A percentile compares a stretch with the other conserved stretches of the same genome.
phyloP scores from a whole-genome alignment of 805 yeast species.

The Monosporozyma solicola region DNA sequence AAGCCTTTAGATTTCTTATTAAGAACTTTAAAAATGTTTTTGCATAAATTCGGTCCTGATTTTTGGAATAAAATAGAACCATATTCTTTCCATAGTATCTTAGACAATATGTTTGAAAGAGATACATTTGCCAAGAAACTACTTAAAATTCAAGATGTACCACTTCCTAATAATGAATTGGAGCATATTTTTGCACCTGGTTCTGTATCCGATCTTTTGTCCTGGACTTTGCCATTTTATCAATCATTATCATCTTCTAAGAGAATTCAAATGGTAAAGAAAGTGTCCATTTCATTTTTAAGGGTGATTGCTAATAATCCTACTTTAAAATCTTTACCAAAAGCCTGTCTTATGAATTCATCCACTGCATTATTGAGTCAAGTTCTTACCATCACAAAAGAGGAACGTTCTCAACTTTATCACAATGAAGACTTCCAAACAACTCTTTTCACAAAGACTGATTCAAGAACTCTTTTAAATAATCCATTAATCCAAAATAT shows the following conservation, averaged over 20 bases:
- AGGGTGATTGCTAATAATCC: slow-evolving; percentile 29
- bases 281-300: slow-evolving; percentile 41
- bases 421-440: slow-evolving; percentile 28
- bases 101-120: slow-evolving; percentile 52
- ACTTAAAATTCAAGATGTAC: slow-evolving; percentile 18
- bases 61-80: slow-evolving; percentile 55
- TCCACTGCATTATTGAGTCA: slow-evolving; percentile 30
- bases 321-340: slow-evolving; percentile 20
- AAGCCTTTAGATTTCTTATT: slow-evolving; percentile 43
- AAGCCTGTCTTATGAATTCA: slow-evolving; percentile 30
- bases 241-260: slow-evolving; percentile 40
- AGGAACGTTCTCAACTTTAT: slow-evolving; percentile 23
- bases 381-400: slow-evolving; percentile 22
- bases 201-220: slow-evolving; percentile 36
- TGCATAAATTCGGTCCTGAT: slow-evolving; percentile 34
- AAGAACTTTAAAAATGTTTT: slow-evolving; percentile 39
- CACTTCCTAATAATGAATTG: slow-evolving; percentile 23
- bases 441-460: slow-evolving; percentile 38
- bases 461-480: slow-evolving; percentile 39
- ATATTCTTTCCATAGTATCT: slow-evolving; percentile 42
- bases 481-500: slow-evolving; percentile 29
- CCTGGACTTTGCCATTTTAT: slow-evolving; percentile 47
- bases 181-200: slow-evolving; percentile 24
- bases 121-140: slow-evolving; percentile 39
- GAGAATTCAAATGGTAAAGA: slow-evolving; percentile 43